Evolutionary conservation across 345 rosid species (phyloP).

Genomic region (Eucalyptus cloeziana): DNA sequence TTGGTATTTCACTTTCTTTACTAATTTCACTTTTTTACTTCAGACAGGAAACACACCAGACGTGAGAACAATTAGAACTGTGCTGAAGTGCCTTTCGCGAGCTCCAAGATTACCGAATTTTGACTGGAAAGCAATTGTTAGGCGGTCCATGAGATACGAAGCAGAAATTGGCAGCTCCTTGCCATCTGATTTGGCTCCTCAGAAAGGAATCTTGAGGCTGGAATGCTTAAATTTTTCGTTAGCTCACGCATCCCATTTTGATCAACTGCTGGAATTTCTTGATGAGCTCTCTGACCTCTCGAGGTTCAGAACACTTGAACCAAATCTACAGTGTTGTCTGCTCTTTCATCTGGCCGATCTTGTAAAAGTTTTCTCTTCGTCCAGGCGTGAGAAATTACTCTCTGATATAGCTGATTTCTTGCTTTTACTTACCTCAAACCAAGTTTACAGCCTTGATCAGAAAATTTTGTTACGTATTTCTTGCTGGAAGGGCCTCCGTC

Average conservation of each 20-base stretch:
- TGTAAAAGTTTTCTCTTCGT: conserved; percentile 60
- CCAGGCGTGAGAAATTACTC: conserved; percentile 65
- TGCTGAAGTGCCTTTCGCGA: conserved; percentile 62
- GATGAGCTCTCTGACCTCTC: conserved; percentile 71
- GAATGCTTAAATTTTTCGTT: conserved; percentile 57
- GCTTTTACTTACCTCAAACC: conserved; percentile 24
- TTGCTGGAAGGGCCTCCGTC: conserved; percentile 74
- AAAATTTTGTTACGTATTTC: conserved; percentile 43
- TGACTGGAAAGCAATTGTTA: conserved; percentile 75
- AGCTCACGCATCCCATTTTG: conserved; percentile 61
- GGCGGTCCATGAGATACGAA: conserved; percentile 82
- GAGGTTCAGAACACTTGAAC: conserved; percentile 66
- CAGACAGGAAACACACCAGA: conserved; percentile 25
- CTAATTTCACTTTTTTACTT: background rate
- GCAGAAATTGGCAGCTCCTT: conserved; percentile 16
- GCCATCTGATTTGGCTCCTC: conserved; percentile 18
- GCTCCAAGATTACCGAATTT: conserved; percentile 78
- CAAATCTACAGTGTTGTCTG: conserved; percentile 50
- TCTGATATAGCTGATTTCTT: conserved; percentile 47
- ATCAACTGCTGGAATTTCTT: conserved; percentile 50
- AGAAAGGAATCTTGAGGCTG: conserved; percentile 44
- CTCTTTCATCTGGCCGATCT: conserved; percentile 52
- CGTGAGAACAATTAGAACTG: conserved; percentile 26
- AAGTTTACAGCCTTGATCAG: conserved; percentile 26
- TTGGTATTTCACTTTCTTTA: background rate